Percentiles rank a stretch among this genome's conserved stretches.
Conservation (phyloP, 2,329 filamentous ascomycete genomes). For the Fusarium denticulatum region DNA sequence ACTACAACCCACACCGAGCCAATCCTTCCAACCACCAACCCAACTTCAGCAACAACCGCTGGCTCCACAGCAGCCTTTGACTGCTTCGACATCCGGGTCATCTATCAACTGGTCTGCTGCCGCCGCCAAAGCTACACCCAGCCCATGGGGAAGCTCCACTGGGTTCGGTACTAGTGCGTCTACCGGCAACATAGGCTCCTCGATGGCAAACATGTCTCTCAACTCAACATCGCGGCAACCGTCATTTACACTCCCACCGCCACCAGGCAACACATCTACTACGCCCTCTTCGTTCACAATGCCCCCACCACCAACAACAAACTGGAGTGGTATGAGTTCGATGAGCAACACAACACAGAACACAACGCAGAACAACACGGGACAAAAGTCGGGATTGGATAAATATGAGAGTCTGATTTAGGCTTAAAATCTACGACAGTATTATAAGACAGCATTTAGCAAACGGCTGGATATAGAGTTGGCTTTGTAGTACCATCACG, state of each 20-base stretch:
- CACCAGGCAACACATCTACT: constrained; percentile 51
- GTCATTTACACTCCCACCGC: constrained; percentile 68
- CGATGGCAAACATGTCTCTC: constrained; percentile 61
- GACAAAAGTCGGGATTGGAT: constrained; percentile 66
- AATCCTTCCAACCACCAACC: constrained; percentile 44
- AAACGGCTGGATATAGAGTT: constrained; percentile 5
- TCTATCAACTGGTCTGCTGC: constrained; percentile 63
- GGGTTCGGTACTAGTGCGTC: constrained; percentile 40
- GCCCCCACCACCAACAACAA: constrained; percentile 51
- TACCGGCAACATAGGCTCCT: constrained; percentile 49
- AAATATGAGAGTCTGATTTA: constrained; percentile 75
- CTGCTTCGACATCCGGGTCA: constrained; percentile 42
- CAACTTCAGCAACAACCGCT: constrained; percentile 35
- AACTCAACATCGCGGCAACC: constrained; percentile 54
- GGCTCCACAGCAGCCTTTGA: constrained; percentile 26
- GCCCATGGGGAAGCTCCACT: constrained; percentile 59
- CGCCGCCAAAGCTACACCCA: constrained; percentile 53
- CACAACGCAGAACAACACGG: constrained; percentile 35
- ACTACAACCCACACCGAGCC: constrained; percentile 55
- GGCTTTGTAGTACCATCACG: neutral
- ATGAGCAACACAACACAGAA: constrained; percentile 2
- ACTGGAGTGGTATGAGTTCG: constrained; percentile 37
- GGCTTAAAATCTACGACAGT: constrained; percentile 1
- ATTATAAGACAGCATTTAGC: neutral
- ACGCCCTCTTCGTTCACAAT: constrained; percentile 58